Evolutionary conservation across 2,329 filamentous ascomycete genomes (phyloP), one percentile per base, ranked within the genome.

Genomic region (Sphaerulina vaccinii): DNA sequence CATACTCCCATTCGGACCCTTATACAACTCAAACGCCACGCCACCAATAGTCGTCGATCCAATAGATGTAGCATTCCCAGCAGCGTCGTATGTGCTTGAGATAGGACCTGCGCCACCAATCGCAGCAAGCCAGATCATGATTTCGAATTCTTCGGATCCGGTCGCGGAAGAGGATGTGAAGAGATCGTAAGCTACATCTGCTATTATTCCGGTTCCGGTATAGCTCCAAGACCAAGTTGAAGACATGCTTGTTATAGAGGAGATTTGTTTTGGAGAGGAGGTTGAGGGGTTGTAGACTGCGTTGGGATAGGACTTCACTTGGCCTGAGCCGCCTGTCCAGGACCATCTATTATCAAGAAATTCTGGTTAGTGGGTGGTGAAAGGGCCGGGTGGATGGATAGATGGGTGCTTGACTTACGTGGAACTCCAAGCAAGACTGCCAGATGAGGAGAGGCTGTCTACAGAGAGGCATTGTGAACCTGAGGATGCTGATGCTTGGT

Each of bases 81-180:
- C 54, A 27, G 55, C 45, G 15, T 69, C 44, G 15, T 51, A 58
- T 24, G 39, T 82, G 44, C 66, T 74, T 50, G 82, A 81, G 71
- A 85, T 82, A 19, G 81, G 79, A 4, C 80, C 80, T 1, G 79
- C 80, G 44, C 78, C 77, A 21, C 78, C 80, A 38, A 83, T 68
- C 23, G 79, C 79, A 3, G 73, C 77, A 39, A 84, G 40, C 83
- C 83, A 86, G 58, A 86, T 75, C 83, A 86, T 86, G 60, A 86
- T 72, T 68, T 86, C 83, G 62, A 81, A 84, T 60, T 80, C 72
- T n/a, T 74, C 64, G 40, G 58, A 64, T 36, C 71, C 74, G 23
- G 69, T 68, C 1, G 78, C 73, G 15, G 72, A 71, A 11, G 76
- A 72, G 6, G 72, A 71, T 13, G 81, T 81, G 70, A 85, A 85